Evolutionary conservation across 805 yeast species (phyloP).

Genomic region (Priceomyces castillae): DNA sequence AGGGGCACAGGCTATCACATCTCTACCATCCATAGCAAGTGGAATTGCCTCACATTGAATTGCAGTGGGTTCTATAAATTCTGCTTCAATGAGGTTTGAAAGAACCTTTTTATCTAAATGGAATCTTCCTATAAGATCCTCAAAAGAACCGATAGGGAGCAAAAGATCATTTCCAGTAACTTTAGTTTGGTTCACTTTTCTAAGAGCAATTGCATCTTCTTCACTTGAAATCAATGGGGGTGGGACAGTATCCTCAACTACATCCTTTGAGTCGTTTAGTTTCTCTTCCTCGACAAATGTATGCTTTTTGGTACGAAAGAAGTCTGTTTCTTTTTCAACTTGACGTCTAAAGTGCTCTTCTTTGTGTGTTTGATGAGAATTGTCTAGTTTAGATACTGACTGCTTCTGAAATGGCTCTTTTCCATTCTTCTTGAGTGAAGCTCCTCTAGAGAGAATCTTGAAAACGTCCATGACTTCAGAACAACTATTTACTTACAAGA

Average conservation of each 20-base stretch:
- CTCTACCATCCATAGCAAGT: constrained; percentile 62
- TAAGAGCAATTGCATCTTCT: constrained; percentile 58
- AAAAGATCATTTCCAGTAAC: constrained; percentile 85
- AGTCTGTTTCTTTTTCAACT: constrained; percentile 75
- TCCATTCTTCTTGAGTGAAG: constrained; percentile 63
- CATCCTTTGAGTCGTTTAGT: constrained; percentile 18
- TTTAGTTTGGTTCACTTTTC: constrained; percentile 63
- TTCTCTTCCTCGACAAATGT: constrained; percentile 11
- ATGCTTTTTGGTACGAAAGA: constrained; percentile 62
- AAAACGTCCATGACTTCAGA: constrained; percentile 76
- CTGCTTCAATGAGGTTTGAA: constrained; percentile 62
- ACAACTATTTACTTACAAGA: neutral
- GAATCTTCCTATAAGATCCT: constrained; percentile 71
- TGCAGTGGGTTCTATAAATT: constrained; percentile 85
- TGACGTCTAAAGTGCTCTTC: constrained; percentile 43
- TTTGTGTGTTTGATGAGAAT: constrained; percentile 26
- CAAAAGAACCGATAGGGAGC: constrained; percentile 87
- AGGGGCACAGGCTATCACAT: constrained; percentile 91
- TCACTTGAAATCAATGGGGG: constrained; percentile 46
- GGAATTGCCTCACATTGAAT: constrained; percentile 93
- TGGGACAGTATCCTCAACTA: constrained; percentile 32
- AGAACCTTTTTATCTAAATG: constrained; percentile 57
- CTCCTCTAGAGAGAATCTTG: constrained; percentile 81
- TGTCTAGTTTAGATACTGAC: constrained; percentile 23
- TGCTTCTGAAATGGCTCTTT: constrained; percentile 43